A percentile compares a stretch with the other conserved stretches of the same genome.
Evolutionary conservation across 768 basidiomycete genomes (phyloP).

Genomic region (Glaciozyma antarctica): DNA sequence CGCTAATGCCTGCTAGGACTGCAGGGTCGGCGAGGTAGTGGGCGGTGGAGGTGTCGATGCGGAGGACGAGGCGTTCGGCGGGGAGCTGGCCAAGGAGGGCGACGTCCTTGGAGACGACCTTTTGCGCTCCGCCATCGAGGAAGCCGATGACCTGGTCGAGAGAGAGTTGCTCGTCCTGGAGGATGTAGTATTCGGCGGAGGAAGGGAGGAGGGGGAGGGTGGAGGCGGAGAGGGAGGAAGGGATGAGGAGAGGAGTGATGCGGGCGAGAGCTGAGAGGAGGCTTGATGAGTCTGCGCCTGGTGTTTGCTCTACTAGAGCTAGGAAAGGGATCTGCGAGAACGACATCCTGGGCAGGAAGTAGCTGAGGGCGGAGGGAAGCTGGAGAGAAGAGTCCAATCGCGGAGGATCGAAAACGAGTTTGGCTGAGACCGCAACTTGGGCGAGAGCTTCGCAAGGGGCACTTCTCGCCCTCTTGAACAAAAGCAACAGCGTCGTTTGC

Average conservation of each 20-base stretch:
- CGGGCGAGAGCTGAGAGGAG: constrained; percentile 58
- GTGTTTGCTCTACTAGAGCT: constrained; percentile 40
- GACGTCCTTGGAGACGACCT: constrained; percentile 56
- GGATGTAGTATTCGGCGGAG: constrained; percentile 43
- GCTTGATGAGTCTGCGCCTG: constrained; percentile 43
- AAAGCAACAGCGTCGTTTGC: too few species aligned
- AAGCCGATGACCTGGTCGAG: constrained; percentile 53
- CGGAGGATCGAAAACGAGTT: too few species aligned
- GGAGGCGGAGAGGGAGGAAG: constrained; percentile 29
- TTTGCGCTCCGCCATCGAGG: constrained; percentile 71
- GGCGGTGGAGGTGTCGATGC: constrained; percentile 65
- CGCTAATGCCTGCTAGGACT: constrained; percentile 46
- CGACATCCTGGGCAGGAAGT: constrained; percentile 7
- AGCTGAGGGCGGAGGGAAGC: too few species aligned
- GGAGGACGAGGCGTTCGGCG: constrained; percentile 60
- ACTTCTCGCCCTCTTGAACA: too few species aligned
- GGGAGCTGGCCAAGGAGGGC: constrained; percentile 60
- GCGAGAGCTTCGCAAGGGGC: too few species aligned
- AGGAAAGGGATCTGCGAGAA: constrained; percentile 40
- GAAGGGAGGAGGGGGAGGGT: constrained; percentile 34
- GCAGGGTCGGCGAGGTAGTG: constrained; percentile 60
- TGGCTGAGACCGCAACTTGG: too few species aligned
- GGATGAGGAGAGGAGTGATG: constrained; percentile 65
- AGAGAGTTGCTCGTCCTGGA: constrained; percentile 45
- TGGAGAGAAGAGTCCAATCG: too few species aligned